Base-by-base conservation (phyloP, 1,284 basidiomycete species). In the Polyporus tsugae region DNA sequence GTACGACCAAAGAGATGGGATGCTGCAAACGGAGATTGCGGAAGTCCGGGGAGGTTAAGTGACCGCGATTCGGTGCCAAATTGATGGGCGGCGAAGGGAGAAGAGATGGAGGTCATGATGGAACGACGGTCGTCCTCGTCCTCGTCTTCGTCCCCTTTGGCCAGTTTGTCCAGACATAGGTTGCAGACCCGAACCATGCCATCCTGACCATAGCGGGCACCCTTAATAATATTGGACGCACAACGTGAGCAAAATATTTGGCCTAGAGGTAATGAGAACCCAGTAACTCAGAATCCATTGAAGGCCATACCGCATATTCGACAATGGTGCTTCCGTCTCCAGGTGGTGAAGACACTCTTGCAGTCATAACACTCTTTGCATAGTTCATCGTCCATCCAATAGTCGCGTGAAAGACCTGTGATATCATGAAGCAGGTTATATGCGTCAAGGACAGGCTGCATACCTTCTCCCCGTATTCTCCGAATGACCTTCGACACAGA, bases 311-410 rank as follows among this genome's bases (percentile, higher is more conserved):
- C 96, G 77, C 96, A 96, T 79, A 96, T 96, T 25, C 95, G 89
- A 82, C 96, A 98, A 78, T 98, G 96, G 77, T 98, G 96, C 78
- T 97, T 98, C 68, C 96, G 84, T 63, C 96, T 85, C 93, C 95
- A 97, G 3, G 95, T 89, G 1, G 95, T 95, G 79, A 98, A 98
- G 17, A 93, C 85, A 71, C 93, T 94, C 79, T 91, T 95, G 82
- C 96, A 98, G 78, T 97, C 95, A 78, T 95, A 97, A 78, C 96
- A 98, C 76, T 98, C 97, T 77, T 94, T 98, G 75, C 94, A 95
- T 67, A 94, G 93, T 76, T 97, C 95, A 77, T 99, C 98, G 70
- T 96, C 95, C 95, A 98, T 97, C 96, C 96, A 98, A 78, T 97
- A 98, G 76, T 97, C 94, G 71, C 88, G 86, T 15, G 92, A 94